phyloP scores from a whole-genome alignment of 305 asterid genomes.

The Caryopteris hybrid region DNA sequence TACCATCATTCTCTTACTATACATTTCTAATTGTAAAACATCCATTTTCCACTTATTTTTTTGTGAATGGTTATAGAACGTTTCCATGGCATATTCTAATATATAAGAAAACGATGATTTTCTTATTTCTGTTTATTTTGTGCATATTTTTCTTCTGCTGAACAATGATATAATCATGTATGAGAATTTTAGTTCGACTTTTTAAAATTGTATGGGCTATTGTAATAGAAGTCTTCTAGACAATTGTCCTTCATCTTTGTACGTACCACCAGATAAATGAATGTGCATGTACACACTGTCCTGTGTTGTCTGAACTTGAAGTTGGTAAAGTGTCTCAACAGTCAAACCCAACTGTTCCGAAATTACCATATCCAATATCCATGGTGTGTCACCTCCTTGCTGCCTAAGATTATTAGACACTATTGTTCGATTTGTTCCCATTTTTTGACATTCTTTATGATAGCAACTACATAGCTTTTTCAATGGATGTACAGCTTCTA shows the following conservation, averaged over 20 bases:
- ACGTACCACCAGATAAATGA: not conserved
- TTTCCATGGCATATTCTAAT: not conserved
- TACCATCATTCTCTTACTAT: not conserved
- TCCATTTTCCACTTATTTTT: not conserved
- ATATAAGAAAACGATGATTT: not conserved
- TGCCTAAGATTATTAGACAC: not conserved
- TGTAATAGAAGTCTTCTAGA: not conserved
- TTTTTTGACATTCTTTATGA: not conserved
- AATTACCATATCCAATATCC: not conserved
- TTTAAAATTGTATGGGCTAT: not conserved
- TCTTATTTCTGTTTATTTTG: not conserved
- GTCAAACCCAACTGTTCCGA: not conserved
- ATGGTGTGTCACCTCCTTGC: not conserved
- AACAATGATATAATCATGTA: not conserved
- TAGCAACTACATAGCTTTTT: not conserved
- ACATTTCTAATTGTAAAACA: not conserved
- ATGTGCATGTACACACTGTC: not conserved
- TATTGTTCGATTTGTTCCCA: not conserved
- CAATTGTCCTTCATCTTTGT: not conserved
- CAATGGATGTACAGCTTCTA: not conserved
- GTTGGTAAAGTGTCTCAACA: not conserved
- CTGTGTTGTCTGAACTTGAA: not conserved
- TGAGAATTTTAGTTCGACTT: not conserved
- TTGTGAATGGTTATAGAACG: not conserved
- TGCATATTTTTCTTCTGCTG: not conserved